phyloP scores from a whole-genome alignment of 2,329 filamentous ascomycete species.

The Drechslerella coelobrocha region DNA sequence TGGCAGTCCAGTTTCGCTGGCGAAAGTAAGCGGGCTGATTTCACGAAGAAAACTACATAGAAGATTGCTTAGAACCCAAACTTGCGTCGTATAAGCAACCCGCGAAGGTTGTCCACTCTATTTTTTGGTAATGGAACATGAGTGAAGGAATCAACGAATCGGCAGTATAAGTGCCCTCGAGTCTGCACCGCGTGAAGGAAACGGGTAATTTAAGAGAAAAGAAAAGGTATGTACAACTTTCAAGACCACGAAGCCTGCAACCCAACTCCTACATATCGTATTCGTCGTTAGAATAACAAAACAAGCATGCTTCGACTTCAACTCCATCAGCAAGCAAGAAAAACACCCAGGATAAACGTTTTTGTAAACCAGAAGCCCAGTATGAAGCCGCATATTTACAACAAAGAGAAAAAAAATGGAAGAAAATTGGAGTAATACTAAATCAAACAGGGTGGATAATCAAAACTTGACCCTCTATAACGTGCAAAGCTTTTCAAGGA shows the following conservation, averaged over 20 bases:
- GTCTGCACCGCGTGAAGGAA: no score
- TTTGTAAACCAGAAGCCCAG: not conserved
- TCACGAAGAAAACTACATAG: no score
- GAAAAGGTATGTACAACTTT: constrained; percentile 9
- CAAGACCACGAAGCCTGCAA: no score
- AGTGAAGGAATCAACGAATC: not conserved
- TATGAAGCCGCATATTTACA: not conserved
- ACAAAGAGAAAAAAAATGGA: not conserved
- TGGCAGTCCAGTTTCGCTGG: no score
- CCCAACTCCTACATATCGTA: constrained; percentile 3
- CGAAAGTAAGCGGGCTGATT: no score
- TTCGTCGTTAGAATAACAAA: not conserved
- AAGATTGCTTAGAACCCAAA: no score
- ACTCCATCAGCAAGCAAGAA: not conserved
- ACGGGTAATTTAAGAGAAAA: not conserved
- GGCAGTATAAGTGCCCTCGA: no score
- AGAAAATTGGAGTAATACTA: not conserved
- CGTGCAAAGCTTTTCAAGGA: constrained; percentile 13
- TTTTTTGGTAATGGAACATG: not conserved
- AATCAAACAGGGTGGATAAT: no score
- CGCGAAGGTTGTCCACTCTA: not conserved
- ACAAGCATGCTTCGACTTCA: not conserved
- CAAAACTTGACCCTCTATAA: no score
- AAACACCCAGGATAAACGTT: not conserved
- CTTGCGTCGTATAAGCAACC: not conserved